Conservation (phyloP, 345 rosid species). For the Aquilaria malaccensis region DNA sequence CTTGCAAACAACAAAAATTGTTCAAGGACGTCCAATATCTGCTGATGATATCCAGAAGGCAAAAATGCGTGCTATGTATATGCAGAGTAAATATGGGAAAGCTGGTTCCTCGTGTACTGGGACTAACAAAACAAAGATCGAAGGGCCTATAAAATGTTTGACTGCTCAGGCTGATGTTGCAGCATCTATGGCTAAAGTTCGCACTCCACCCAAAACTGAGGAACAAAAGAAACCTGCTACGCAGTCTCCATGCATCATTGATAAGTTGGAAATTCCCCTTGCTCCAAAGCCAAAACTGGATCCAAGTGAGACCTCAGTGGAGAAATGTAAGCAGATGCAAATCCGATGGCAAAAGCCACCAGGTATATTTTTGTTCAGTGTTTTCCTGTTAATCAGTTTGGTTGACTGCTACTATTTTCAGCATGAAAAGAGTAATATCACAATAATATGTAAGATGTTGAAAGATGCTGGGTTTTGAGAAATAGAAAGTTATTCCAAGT, state of each 20-base stretch:
- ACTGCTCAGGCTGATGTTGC: conserved; percentile 21
- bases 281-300: conserved; percentile 9
- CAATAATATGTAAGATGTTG: conserved; percentile 6
- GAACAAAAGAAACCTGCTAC: conserved; percentile 27
- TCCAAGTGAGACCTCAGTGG: conserved; percentile 24
- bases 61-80: conserved; percentile 77
- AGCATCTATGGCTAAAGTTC: conserved; percentile 23
- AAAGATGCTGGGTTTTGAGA: conserved; percentile 9
- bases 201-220: conserved; percentile 33
- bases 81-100: conserved; percentile 75
- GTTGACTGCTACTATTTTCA: conserved; percentile 11
- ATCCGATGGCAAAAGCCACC: conserved; percentile 72
- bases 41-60: conserved; percentile 99
- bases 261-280: conserved; percentile 14
- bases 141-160: conserved; percentile 30
- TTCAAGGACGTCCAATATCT: conserved; percentile 88
- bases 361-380: conserved; percentile 53
- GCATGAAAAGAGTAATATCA: conserved; percentile 12
- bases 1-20: conserved; percentile 53
- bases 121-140: conserved; percentile 33
- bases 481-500: conserved; percentile 4
- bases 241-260: conserved; percentile 14
- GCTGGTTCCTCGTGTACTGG: conserved; percentile 38
- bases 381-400: conserved; percentile 11
- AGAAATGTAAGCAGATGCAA: conserved; percentile 40